Evolutionary conservation across 2,329 filamentous ascomycete genomes (phyloP).

Genomic region (Ophiostoma perfectum): DNA sequence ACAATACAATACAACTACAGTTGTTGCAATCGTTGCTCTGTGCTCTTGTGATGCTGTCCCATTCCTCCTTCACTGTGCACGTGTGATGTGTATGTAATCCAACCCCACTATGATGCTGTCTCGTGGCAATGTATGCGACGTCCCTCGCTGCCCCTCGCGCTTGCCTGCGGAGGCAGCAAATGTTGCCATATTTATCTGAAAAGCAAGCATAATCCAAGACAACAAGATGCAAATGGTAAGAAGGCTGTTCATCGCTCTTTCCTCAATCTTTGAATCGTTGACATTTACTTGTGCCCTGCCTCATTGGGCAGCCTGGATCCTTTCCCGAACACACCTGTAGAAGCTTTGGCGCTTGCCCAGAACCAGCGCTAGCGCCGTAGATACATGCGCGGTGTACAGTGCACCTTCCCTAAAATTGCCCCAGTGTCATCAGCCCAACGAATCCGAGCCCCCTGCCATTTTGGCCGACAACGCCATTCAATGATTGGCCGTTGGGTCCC

Average conservation of each 20-base stretch:
- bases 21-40: not conserved
- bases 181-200: no score
- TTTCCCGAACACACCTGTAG: no score
- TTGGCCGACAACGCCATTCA: conserved; percentile 12
- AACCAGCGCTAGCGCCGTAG: not conserved
- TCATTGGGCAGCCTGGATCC: no score
- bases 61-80: not conserved
- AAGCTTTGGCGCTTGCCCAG: no score
- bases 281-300: no score
- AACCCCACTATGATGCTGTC: conserved; percentile 6
- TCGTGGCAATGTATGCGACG: not conserved
- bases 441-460: conserved; percentile 18
- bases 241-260: no score
- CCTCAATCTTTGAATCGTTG: no score
- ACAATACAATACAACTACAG: not conserved
- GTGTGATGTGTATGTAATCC: conserved; percentile 10
- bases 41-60: conserved; percentile 8
- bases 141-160: no score
- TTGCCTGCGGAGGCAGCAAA: no score
- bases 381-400: not conserved
- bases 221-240: no score
- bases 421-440: conserved; percentile 4
- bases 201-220: no score
- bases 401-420: not conserved
- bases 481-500: conserved; percentile 17